Base-by-base conservation (phyloP, 2,329 filamentous ascomycete genomes). In the Nemania bipapillata region DNA sequence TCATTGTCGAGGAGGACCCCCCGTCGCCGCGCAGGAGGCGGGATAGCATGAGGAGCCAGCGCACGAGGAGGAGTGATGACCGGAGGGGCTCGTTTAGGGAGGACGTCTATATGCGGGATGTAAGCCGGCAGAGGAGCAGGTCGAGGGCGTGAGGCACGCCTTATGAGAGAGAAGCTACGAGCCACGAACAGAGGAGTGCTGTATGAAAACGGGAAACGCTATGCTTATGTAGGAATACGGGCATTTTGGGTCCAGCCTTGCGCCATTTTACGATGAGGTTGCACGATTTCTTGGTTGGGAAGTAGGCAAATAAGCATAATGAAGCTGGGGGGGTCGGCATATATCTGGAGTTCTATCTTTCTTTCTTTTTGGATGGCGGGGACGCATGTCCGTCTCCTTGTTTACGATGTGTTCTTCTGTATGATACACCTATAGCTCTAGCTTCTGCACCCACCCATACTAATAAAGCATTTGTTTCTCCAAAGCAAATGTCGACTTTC, bases 1-100 rank as follows among this genome's bases (percentile, higher is more conserved):
- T 81, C 17, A 70, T 81, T 1, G 79, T 81, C 9, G 72, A 80
- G 40, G 80, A 81, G 72, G 80, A 81, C 59, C 74, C 72, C 28
- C 76, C 78, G 57, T 76, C 79, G 30, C 72, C 75, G 40, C 70
- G 75, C 65, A 66, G 73, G 26, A 72, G 74, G 65, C 65, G 74
- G 32, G 74, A 75, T 56, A 78, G 77, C 55, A 71, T 72, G 55
- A 57, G 70, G 45, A 73, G 73, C 42, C 69, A 71, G 52, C 67
- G 70, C 20, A 70, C 74, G 32, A 66, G 71, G 45, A 71, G 72
- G 62, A 72, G 70, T 52, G 74, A 77, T 53, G 71, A 76, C 53
- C 70, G 74, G 52, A 75, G 75, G 49, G 74, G 74, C 35, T 61
- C 72, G 4, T 78, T 77, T 54, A 66, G 74, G 50, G 75, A 81